Percentiles rank a stretch among this genome's conserved stretches.
phyloP scores from a whole-genome alignment of 2,329 filamentous ascomycete species.

The Phaeosphaeria sp. region DNA sequence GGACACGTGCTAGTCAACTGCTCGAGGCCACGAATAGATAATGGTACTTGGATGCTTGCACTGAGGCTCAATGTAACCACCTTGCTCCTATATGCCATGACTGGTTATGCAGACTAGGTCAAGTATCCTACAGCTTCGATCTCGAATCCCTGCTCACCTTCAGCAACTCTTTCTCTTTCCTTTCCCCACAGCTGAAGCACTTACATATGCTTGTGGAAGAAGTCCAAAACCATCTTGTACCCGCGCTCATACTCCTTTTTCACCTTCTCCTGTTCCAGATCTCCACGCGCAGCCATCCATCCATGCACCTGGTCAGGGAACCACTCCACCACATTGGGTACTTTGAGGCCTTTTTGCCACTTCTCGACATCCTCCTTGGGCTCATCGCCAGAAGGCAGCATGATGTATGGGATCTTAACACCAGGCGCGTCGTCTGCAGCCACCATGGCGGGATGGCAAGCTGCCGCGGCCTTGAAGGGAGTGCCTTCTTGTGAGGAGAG shows the following conservation, averaged over 20 bases:
- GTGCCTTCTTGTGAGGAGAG: constrained; percentile 60
- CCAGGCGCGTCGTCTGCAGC: constrained; percentile 63
- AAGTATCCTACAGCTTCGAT: constrained; percentile 21
- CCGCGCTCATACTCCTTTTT: constrained; percentile 59
- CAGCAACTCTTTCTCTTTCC: constrained; percentile 12
- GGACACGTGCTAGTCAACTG: too few relatives aligned
- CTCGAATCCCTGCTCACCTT: constrained; percentile 22
- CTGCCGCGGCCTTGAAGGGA: constrained; percentile 63
- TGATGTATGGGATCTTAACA: constrained; percentile 63
- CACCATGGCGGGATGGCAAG: constrained; percentile 67
- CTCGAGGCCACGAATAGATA: too few relatives aligned
- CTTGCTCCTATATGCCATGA: neutral
- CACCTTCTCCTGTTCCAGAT: constrained; percentile 56
- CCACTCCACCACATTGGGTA: constrained; percentile 56
- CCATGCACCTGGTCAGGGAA: constrained; percentile 57
- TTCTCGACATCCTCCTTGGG: constrained; percentile 58
- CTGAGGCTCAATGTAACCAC: neutral
- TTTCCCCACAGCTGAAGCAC: constrained; percentile 18
- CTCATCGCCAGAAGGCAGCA: constrained; percentile 66
- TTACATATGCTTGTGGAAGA: constrained; percentile 62
- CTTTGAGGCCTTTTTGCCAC: constrained; percentile 58
- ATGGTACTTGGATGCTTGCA: too few relatives aligned
- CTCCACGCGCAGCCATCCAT: constrained; percentile 54
- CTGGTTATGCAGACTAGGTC: neutral
- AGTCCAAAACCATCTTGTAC: constrained; percentile 58